Base-by-base conservation (phyloP, 148 eudicot genomes). In the Bassia scoparia region DNA sequence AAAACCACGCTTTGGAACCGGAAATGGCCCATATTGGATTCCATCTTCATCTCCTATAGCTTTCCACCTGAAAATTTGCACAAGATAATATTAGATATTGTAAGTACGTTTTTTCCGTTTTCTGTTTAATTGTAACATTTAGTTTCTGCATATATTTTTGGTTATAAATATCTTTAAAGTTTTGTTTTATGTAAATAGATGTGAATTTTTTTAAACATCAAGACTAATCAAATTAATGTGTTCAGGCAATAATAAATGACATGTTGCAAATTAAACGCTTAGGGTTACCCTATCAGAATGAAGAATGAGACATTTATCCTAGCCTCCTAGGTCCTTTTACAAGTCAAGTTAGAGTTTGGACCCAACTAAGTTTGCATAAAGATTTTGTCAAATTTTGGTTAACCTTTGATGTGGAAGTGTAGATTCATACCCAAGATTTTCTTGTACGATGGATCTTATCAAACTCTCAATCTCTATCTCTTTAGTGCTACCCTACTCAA, bases 21-120 rank as follows among this genome's bases (percentile, higher is more conserved):
- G 96, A 62, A 90, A 90, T 7, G 96, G 96, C 21, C 78, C 86
- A 27, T 88, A 88, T 71, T 90, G 84, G 34, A 89, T 77, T 6
- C 89, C 92, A 17, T 88, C 87, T 10, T 81, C 84, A 12, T 85
- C 84, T 75, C 90, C 89, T 35, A 74, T 44, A 2, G 71, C 86
- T 75, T 85, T 68, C 96, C 96, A 90, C 76, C 92, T 90, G 85
- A 61, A 30, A 65, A 49, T n/a, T n/a, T n/a, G n/a, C n/a, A n/a
- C n/a, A n/a, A n/a, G n/a, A n/a, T n/a, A n/a, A n/a, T n/a, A n/a
- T n/a, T n/a, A n/a, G n/a, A n/a, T n/a, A n/a, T n/a, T n/a, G n/a
- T n/a, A n/a, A n/a, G n/a, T n/a, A n/a, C n/a, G n/a, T n/a, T n/a
- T n/a, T n/a, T n/a, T n/a, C n/a, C n/a, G n/a, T n/a, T n/a, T n/a